Evolutionary conservation across 331 rosid species (phyloP), one percentile per base, ranked within the genome.

Genomic region (Cydonia oblonga): DNA sequence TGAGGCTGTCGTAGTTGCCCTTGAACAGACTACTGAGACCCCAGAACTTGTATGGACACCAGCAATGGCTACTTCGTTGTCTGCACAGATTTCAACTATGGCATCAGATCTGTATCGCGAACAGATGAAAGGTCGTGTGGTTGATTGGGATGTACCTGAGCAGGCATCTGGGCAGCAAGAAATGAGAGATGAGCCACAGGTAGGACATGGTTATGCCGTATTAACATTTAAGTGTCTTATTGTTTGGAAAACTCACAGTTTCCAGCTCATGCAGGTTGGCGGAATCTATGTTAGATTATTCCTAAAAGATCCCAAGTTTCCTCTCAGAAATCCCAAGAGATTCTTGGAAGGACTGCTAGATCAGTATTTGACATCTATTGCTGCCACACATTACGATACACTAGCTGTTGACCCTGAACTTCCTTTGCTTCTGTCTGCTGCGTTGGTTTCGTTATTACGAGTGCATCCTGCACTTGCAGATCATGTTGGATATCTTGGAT

Each of bases 151-250:
- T 82, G 96, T 95, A 49, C 97, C 89, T 66, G 99, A 95, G 89
- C 97, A 91, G 86, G 89, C 99, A 72, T 89, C 97, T 74, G 89
- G 96, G 23, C 99, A 91, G 76, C 99, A 95, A 81, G 99, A 95
- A 84, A 91, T 95, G 99, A 88, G 96, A 88, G 97, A 95, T 70
- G 99, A 95, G 81, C 99, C 99, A 38, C 99, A 95, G 97, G 98
- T 93, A 85, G 73, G 57, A 25, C 56, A 23, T 51, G 65, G 69
- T 40, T 24, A 49, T 77, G 29, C 56, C 20, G 19, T 25, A 57
- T 38, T 29, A 24, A 10, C 56, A 56, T 38, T 11, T 9, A 57
- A 38, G 44, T 54, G 56, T 69, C 64, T 35, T 23, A 40, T 6
- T 49, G 25, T 76, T 20, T 26, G 78, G 15, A 63, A 56, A 33